Evolutionary conservation across 192 early-diverging fungal species (phyloP).

Genomic region (Coemansia sp.): DNA sequence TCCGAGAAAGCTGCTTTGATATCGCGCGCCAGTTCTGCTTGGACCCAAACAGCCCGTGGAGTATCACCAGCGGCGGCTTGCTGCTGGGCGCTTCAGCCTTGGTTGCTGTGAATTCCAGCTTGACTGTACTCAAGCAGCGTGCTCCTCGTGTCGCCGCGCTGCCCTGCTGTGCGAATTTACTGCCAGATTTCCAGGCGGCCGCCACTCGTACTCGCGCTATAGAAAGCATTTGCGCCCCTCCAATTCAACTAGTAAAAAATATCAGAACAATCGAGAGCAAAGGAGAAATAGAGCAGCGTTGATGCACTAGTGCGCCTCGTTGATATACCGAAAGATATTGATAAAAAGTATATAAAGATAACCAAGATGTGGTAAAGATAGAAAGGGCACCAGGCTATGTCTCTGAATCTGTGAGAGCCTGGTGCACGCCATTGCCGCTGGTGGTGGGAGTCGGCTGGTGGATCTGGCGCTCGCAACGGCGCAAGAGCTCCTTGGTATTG

Average conservation of each 20-base stretch:
- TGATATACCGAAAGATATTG: too few species aligned
- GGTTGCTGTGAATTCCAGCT: slow-evolving; percentile 21
- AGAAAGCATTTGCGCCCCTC: background rate
- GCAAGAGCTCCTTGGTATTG: slow-evolving; percentile 56
- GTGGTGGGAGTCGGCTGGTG: slow-evolving; percentile 8
- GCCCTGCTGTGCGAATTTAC: background rate
- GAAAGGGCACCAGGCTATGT: too few species aligned
- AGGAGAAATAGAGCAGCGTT: too few species aligned
- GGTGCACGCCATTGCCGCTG: slow-evolving; percentile 6
- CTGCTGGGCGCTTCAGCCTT: background rate
- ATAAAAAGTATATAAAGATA: too few species aligned
- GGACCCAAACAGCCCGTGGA: slow-evolving; percentile 93
- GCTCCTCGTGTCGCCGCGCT: background rate
- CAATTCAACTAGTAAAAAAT: background rate
- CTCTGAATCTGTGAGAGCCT: slow-evolving; percentile 7
- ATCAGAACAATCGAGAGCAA: too few species aligned
- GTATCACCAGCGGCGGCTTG: slow-evolving; percentile 66
- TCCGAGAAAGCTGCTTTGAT: slow-evolving; percentile 68
- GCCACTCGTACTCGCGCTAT: slow-evolving; percentile 1
- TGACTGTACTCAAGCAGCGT: slow-evolving; percentile 26
- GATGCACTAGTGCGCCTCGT: too few species aligned
- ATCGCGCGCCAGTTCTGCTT: slow-evolving; percentile 95
- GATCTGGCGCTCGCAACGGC: slow-evolving; percentile 44
- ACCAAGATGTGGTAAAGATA: too few species aligned
- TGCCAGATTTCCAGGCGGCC: background rate